Conservation (phyloP, 176 grass and related monocot species). For the Dendrocalamus sinicus region DNA sequence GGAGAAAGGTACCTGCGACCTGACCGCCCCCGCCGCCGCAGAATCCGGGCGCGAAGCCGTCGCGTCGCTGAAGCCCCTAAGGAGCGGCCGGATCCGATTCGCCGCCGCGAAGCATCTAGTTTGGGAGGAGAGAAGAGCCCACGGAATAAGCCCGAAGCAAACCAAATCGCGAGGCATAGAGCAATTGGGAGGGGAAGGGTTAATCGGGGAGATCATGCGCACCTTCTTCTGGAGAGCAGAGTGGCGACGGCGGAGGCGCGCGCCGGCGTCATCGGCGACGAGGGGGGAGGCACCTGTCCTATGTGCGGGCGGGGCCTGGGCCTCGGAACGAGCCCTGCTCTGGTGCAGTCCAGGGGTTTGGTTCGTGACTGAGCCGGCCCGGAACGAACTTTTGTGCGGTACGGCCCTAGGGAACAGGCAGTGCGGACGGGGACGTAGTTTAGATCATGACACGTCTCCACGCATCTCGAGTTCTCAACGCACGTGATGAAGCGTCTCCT, state of each 20-base stretch:
- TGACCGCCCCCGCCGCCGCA: not conserved
- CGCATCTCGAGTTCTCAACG: no score
- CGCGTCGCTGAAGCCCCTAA: constrained; percentile 32
- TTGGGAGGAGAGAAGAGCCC: not conserved
- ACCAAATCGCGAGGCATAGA: not conserved
- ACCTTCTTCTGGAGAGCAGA: constrained; percentile 52
- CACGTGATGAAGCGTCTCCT: no score
- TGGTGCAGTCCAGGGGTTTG: no score
- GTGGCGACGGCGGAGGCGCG: constrained; percentile 33
- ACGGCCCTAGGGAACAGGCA: no score
- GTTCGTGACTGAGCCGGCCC: no score
- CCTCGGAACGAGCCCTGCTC: no score
- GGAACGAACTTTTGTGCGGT: no score
- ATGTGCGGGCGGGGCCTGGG: no score
- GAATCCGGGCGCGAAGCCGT: not conserved
- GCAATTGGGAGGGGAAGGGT: no score
- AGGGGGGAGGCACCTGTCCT: not conserved
- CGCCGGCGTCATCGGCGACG: constrained; percentile 23
- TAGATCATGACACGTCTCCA: no score
- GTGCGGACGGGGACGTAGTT: no score
- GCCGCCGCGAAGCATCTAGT: constrained; percentile 42
- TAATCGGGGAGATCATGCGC: not conserved
- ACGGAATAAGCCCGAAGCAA: not conserved
- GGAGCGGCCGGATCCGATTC: constrained; percentile 31
- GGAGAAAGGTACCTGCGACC: constrained; percentile 26